These are phyloP conservation scores for Conticribra guillardii DNA, from an alignment of 108 stramenopile genomes.

Conservation along the genomic window DNA sequence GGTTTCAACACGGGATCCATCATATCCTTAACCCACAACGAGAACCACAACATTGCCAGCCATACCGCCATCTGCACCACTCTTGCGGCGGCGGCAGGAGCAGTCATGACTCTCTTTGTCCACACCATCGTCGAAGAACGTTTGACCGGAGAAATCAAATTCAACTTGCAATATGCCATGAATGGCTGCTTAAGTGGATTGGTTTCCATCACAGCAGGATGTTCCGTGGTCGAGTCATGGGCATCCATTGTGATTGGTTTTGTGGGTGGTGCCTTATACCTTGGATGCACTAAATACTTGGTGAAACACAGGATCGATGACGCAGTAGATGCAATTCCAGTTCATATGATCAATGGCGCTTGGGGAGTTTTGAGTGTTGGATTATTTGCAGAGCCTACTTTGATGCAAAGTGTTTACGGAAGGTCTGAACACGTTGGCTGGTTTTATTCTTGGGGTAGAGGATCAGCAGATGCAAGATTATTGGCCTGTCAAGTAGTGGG, in stretches of 20 bases:
- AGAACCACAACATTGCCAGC: constrained; percentile 51
- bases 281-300: constrained; percentile 58
- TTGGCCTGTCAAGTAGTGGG: constrained; percentile 75
- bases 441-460: constrained; percentile 68
- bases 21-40: constrained; percentile 42
- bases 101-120: constrained; percentile 63
- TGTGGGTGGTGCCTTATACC: constrained; percentile 80
- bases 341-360: constrained; percentile 60
- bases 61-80: constrained; percentile 84
- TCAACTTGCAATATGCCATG: constrained; percentile 66
- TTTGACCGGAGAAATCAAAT: constrained; percentile 64
- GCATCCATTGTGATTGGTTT: constrained; percentile 85
- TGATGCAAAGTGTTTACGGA: constrained; percentile 31
- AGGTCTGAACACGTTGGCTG: constrained; percentile 61
- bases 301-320: constrained; percentile 82
- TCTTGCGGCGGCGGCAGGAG: constrained; percentile 67
- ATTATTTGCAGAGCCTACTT: constrained; percentile 48
- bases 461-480: constrained; percentile 57
- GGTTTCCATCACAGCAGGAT: constrained; percentile 81
- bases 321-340: constrained; percentile 93
- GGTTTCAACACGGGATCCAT: constrained; percentile 92
- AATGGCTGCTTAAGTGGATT: constrained; percentile 78
- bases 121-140: constrained; percentile 57
- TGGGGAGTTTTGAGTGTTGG: constrained; percentile 51
- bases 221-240: constrained; percentile 77